Conservation (phyloP, 2,329 filamentous ascomycete genomes). For the Aspergillus phoenicis region DNA sequence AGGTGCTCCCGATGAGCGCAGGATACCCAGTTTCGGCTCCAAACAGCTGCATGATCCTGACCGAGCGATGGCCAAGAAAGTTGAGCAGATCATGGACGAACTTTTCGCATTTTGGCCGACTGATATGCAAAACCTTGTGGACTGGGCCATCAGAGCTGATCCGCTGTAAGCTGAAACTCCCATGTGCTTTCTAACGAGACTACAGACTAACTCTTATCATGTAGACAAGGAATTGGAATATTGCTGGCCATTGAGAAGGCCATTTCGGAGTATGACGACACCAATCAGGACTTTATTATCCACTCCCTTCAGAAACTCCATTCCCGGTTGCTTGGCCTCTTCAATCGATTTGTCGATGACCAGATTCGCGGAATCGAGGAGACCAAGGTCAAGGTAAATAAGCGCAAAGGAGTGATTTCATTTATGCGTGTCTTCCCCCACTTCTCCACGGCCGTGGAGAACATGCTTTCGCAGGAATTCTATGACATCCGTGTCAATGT, state of each 20-base stretch:
- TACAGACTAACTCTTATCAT: conserved; percentile 20
- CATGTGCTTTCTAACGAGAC: conserved; percentile 2
- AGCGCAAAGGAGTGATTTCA: conserved; percentile 92
- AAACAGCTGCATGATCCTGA: conserved; percentile 86
- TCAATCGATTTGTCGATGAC: conserved; percentile 88
- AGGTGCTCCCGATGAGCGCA: conserved; percentile 66
- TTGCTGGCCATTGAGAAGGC: conserved; percentile 79
- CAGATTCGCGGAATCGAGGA: conserved; percentile 96
- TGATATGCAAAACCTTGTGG: conserved; percentile 76
- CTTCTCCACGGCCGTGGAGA: conserved; percentile 81
- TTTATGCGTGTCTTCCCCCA: conserved; percentile 93
- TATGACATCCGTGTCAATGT: conserved; percentile 74
- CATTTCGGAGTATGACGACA: conserved; percentile 76
- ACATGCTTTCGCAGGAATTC: conserved; percentile 68
- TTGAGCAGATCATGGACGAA: conserved; percentile 85
- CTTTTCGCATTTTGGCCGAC: conserved; percentile 80
- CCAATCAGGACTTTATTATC: conserved; percentile 89
- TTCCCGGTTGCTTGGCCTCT: conserved; percentile 70
- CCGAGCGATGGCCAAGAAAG: conserved; percentile 77
- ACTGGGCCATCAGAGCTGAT: conserved; percentile 80
- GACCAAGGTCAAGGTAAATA: conserved; percentile 98
- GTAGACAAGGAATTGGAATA: conserved; percentile 84
- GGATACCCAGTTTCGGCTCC: conserved; percentile 70
- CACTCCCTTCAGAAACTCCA: conserved; percentile 79
- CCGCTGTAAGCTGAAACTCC: conserved; percentile 65